Base-by-base conservation (phyloP, 164 flowering plant species). In the Euptelea pleiosperma region DNA sequence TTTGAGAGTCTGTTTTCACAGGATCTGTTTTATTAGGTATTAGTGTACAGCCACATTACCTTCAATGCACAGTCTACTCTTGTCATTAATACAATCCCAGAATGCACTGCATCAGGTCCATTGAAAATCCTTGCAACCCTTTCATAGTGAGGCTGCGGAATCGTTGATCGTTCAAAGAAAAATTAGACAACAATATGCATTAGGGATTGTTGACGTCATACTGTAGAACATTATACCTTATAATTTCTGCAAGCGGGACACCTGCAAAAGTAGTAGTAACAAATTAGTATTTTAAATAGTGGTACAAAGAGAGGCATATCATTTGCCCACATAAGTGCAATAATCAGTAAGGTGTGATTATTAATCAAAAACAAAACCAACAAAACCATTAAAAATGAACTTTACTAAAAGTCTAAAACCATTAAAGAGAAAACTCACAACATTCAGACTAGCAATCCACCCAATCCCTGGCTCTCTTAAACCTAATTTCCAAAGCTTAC, bases 161-260 rank as follows among this genome's bases (percentile, higher is more conserved):
- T 53, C 31, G 28, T 33, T n/a, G 6, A 31, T 31, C 48, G 63
- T 62, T 39, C 28, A 55, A 60, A 42, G 58, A 26, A 46, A 15
- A 24, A 40, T 36, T 33, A 55, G 28, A 18, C 4, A 16, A 63
- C 4, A 6, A 28, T 28, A 51, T 21, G 39, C 36, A 49, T 19
- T 41, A 29, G 5, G 16, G 21, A 26, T 44, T 28, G 24, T 37
- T 55, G 3, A 42, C 10, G 24, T 14, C 25, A 55, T 30, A 9
- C 37, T 22, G 29, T 41, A 41, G 35, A 16, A 40, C 8, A 47
- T n/a, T 26, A 40, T 80, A 93, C 97, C 96, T 88, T 93, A 70
- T 89, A 93, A 61, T 93, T 87, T 77, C 97, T 79, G 75, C 98
- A 93, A 51, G 98, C 98, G 54, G 96, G 97, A 58, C 98, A 88